Evolutionary conservation across 208 protist species (phyloP).

Genomic region (Leishmania aethiopica): DNA sequence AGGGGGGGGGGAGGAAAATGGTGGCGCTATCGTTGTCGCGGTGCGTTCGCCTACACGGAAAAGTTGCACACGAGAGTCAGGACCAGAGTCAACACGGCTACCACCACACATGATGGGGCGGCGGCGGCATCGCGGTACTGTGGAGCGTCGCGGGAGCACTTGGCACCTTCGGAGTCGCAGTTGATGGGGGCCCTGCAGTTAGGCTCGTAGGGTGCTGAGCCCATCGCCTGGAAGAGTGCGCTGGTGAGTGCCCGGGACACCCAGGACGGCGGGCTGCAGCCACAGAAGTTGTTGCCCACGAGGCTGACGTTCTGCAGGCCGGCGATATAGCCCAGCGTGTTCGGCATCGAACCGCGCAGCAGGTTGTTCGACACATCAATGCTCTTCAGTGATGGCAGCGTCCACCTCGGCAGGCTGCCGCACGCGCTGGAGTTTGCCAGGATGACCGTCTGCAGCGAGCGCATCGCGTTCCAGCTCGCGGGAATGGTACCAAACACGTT

Average conservation of each 20-base stretch:
- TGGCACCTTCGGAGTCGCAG: conserved; percentile 4
- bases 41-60: not conserved
- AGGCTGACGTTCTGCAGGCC: conserved; percentile 14
- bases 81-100: conserved; percentile 5
- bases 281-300: conserved; percentile 20
- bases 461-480: conserved; percentile 15
- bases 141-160: conserved; percentile 5
- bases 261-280: conserved; percentile 19
- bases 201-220: not conserved
- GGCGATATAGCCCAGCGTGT: conserved; percentile 10
- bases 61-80: not conserved
- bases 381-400: conserved; percentile 1
- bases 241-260: conserved; percentile 5
- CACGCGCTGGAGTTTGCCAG: conserved; percentile 13
- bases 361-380: conserved; percentile 19
- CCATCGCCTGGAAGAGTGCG: conserved; percentile 13
- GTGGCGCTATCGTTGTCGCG: not conserved
- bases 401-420: conserved; percentile 31
- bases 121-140: conserved; percentile 11
- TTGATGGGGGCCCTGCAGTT: conserved; percentile 8
- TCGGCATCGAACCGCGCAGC: conserved; percentile 18
- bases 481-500: conserved; percentile 24
- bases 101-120: not conserved
- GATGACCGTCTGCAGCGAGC: not conserved
- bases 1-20: not conserved